Base-by-base conservation (phyloP, 2,329 filamentous ascomycete genomes). In the Hypocreales sp. region DNA sequence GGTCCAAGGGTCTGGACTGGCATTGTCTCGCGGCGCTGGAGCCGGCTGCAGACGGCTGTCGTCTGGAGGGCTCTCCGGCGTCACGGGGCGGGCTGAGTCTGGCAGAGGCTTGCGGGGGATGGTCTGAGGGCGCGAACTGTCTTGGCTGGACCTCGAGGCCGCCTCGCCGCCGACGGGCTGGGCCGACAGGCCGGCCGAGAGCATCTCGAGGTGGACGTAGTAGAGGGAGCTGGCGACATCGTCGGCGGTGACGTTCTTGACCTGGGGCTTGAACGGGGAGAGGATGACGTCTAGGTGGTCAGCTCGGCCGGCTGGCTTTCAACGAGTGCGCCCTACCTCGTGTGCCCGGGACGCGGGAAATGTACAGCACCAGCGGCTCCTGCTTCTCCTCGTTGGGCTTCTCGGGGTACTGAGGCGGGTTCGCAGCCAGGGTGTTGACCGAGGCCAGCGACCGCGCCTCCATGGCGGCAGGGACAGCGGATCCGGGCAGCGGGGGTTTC, bases 201-300 rank as follows among this genome's bases (percentile, higher is more conserved):
- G 61, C 7, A 34, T 29, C 30, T 47, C 43, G 21, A 92, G 67
- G 52, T 95, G 87, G 28, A 94, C 60, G 47, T 90, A 95, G 55
- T 95, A 98, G 5, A 98, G 64, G 10, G 79, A 92, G 41, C 74
- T 82, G 30, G 78, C 72, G 26, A 98, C 76, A 46, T 94, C 87
- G 47, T 86, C 77, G 24, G 71, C 75, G 0, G 83, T 92, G 36
- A 98, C 82, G 33, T 83, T 87, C 49, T 90, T 93, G 22, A 78
- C 66, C 27, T 80, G 75, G 2, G 90, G 90, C 47, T 92, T 93
- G 35, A 90, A 67, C 1, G 90, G 81, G 2, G 87, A 92, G 24
- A 98, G 71, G 40, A 94, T 92, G 31, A 94, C 68, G 63, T 94
- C 87, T 90, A 24, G n/a, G 30, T 31, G 33, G 33, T 37, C 38